These are phyloP conservation scores for Neonectria magnoliae DNA, from an alignment of 2,329 filamentous ascomycete species.

Conservation along the genomic window DNA sequence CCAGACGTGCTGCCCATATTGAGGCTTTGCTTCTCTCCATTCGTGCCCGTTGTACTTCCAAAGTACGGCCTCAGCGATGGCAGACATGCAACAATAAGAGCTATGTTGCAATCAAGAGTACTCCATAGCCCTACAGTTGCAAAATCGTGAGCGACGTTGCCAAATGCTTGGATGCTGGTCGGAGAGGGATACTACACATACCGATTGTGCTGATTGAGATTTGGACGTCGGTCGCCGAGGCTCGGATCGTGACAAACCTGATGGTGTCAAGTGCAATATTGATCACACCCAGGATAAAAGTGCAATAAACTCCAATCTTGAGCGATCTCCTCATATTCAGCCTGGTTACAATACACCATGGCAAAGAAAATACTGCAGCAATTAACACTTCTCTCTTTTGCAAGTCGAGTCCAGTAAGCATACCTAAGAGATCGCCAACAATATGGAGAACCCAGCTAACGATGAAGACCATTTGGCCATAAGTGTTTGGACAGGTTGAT, in stretches of 20 bases:
- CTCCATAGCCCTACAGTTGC: no score
- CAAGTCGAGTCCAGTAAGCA: not conserved
- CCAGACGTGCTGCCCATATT: no score
- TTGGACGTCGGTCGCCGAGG: conserved; percentile 8
- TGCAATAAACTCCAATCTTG: conserved; percentile 10
- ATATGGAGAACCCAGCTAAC: not conserved
- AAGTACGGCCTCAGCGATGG: no score
- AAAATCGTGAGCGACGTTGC: no score
- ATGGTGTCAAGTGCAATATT: conserved; percentile 34
- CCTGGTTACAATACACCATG: conserved; percentile 6
- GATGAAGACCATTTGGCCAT: not conserved
- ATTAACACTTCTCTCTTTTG: not conserved
- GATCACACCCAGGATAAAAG: conserved; percentile 29
- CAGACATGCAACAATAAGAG: no score
- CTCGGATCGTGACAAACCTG: conserved; percentile 28
- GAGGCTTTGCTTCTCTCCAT: no score
- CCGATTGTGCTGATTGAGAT: conserved; percentile 31
- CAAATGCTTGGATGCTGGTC: no score
- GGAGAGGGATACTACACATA: not conserved
- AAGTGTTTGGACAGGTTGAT: no score
- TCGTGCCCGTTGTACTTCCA: no score
- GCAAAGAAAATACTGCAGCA: conserved; percentile 2
- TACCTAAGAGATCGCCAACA: not conserved
- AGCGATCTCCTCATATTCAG: not conserved
- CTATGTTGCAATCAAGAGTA: no score